Evolutionary conservation across 2,329 filamentous ascomycete species (phyloP).

Genomic region (Cladosporium colombiae): DNA sequence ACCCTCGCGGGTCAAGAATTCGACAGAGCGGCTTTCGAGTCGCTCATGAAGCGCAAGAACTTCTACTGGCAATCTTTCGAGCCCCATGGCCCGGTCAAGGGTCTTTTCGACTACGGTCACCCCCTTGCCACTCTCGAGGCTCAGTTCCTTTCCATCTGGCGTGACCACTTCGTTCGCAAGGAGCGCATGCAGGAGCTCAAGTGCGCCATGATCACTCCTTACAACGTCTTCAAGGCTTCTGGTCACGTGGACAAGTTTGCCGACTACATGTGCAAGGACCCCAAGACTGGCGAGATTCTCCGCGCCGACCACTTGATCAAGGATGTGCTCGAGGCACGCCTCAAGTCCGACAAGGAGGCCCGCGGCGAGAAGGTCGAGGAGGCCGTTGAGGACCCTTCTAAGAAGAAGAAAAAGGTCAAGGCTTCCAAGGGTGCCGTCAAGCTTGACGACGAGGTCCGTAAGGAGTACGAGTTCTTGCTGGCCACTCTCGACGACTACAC

Average conservation of each 20-base stretch:
- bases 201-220: slow-evolving; percentile 89
- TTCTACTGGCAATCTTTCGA: slow-evolving; percentile 97
- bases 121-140: slow-evolving; percentile 83
- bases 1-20: slow-evolving; percentile 89
- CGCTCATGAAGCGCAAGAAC: slow-evolving; percentile 80
- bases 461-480: slow-evolving; percentile 88
- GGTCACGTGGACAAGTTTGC: slow-evolving; percentile 98
- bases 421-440: slow-evolving; percentile 69
- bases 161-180: slow-evolving; percentile 89
- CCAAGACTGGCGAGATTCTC: slow-evolving; percentile 95
- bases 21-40: slow-evolving; percentile 78
- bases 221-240: slow-evolving; percentile 86
- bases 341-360: slow-evolving; percentile 91
- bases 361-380: slow-evolving; percentile 76
- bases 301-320: slow-evolving; percentile 96
- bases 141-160: slow-evolving; percentile 85
- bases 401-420: slow-evolving; percentile 78
- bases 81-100: slow-evolving; percentile 63
- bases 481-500: slow-evolving; percentile 95
- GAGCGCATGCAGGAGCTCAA: slow-evolving; percentile 96
- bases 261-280: slow-evolving; percentile 92
- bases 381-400: slow-evolving; percentile 76
- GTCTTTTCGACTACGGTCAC: slow-evolving; percentile 88
- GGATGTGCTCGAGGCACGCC: slow-evolving; percentile 80
- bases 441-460: slow-evolving; percentile 79